These are phyloP conservation scores for Laburnicola sp. DNA, from an alignment of 2,329 filamentous ascomycete genomes.

Conservation along the genomic window DNA sequence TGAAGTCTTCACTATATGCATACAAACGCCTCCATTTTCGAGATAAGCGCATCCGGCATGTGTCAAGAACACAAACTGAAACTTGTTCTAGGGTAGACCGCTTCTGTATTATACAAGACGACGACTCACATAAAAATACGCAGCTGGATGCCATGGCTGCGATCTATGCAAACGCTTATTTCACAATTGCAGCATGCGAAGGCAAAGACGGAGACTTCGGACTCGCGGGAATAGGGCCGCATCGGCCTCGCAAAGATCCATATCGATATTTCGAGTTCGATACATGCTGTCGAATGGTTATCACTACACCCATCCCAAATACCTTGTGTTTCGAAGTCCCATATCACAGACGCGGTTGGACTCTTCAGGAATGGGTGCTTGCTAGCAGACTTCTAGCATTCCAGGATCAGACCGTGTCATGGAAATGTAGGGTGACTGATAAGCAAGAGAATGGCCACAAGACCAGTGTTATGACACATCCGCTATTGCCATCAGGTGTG, in stretches of 20 bases:
- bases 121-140: background rate
- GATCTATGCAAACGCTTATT: conserved; percentile 13
- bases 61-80: no score
- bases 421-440: conserved; percentile 1
- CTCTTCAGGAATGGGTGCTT: conserved; percentile 11
- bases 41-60: no score
- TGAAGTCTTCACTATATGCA: no score
- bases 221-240: background rate
- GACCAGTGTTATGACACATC: background rate
- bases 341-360: conserved; percentile 11
- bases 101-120: conserved; percentile 14
- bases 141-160: conserved; percentile 10
- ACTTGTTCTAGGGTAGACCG: conserved; percentile 5
- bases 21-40: no score
- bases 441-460: conserved; percentile 1
- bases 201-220: conserved; percentile 7
- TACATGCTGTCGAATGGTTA: background rate
- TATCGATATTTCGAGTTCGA: background rate
- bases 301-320: background rate
- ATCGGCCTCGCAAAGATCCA: background rate
- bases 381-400: conserved; percentile 7
- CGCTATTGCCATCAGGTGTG: background rate
- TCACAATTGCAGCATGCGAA: conserved; percentile 11
- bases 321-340: background rate
- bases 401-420: conserved; percentile 5